These are phyloP conservation scores for Pterocarpus santalinus DNA, from an alignment of 306 rosid species.

Conservation along the genomic window DNA sequence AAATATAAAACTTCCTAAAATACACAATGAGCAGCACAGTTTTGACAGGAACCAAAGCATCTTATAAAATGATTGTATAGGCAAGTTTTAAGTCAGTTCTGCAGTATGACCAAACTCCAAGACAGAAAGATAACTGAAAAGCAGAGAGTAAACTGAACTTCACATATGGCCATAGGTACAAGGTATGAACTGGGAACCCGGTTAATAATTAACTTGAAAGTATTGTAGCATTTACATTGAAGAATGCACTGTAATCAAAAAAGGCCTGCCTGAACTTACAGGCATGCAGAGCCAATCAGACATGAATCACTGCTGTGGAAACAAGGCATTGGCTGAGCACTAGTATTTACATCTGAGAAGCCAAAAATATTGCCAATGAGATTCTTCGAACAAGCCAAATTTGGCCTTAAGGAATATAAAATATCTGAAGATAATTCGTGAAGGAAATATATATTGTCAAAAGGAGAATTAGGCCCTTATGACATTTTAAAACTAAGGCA, in stretches of 20 bases:
- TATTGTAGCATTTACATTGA: slow-evolving; percentile 29
- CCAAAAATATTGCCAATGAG: slow-evolving; percentile 70
- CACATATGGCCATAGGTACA: slow-evolving; percentile 32
- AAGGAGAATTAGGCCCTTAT: slow-evolving; percentile 12
- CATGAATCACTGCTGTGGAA: slow-evolving; percentile 51
- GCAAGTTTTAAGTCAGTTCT: slow-evolving; percentile 25
- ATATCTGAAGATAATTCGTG: slow-evolving; percentile 65
- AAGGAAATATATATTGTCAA: slow-evolving; percentile 51
- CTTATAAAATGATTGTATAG: slow-evolving; percentile 23
- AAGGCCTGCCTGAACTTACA: slow-evolving; percentile 61
- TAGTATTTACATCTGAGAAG: slow-evolving; percentile 50
- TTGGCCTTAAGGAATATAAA: slow-evolving; percentile 67
- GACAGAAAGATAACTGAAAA: slow-evolving; percentile 14
- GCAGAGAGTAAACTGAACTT: slow-evolving; percentile 29
- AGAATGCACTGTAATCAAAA: slow-evolving; percentile 14
- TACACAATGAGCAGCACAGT: too few species aligned
- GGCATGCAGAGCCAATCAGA: slow-evolving; percentile 61
- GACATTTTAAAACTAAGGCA: slow-evolving; percentile 3
- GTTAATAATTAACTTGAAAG: slow-evolving; percentile 3
- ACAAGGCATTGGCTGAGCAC: slow-evolving; percentile 50
- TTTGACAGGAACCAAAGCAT: slow-evolving; percentile 2
- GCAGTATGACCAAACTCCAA: slow-evolving; percentile 23
- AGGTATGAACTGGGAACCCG: slow-evolving; percentile 3
- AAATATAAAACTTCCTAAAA: too few species aligned
- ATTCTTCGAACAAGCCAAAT: slow-evolving; percentile 57